A percentile compares a stretch with the other conserved stretches of the same genome.
These are phyloP conservation scores for Zasmidium citrigriseum DNA, from an alignment of 2,329 filamentous ascomycete species.

Conservation along the genomic window DNA sequence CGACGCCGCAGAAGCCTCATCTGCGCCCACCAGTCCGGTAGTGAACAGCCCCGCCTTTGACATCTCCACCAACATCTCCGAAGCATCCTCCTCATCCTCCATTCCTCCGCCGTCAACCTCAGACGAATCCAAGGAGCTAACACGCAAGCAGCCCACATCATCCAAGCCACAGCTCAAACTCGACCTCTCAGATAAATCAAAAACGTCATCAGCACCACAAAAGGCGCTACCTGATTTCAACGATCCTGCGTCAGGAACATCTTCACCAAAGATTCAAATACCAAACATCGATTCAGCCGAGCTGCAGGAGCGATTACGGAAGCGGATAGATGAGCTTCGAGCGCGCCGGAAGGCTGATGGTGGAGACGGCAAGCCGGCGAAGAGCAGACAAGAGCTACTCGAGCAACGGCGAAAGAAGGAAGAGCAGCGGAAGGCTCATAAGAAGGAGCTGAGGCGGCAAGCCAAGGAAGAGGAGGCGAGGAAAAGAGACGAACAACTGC, in stretches of 20 bases:
- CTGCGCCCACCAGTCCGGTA: conserved; percentile 38
- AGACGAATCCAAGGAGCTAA: conserved; percentile 16
- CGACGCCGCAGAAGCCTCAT: conserved; percentile 34
- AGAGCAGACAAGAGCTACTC: conserved; percentile 87
- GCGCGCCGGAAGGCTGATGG: conserved; percentile 86
- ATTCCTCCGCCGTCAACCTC: conserved; percentile 39
- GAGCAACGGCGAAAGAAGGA: conserved; percentile 87
- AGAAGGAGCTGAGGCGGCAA: conserved; percentile 77
- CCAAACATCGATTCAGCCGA: conserved; percentile 70
- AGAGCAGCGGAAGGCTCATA: conserved; percentile 80
- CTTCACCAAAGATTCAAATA: conserved; percentile 37
- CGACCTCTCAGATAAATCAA: conserved; percentile 25
- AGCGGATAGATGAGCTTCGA: conserved; percentile 81
- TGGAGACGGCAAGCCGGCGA: conserved; percentile 75
- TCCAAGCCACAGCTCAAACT: conserved; percentile 17
- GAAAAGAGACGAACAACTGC: conserved; percentile 55
- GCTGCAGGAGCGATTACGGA: conserved; percentile 75
- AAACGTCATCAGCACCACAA: conserved; percentile 34
- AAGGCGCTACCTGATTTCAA: conserved; percentile 21
- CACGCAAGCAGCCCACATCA: conserved; percentile 16
- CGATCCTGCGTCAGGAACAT: conserved; percentile 27
- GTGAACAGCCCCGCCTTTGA: conserved; percentile 44
- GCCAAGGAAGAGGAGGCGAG: conserved; percentile 78
- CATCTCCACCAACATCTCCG: conserved; percentile 40
- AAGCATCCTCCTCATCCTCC: conserved; percentile 50